Percentiles rank a stretch among this genome's conserved stretches.
These are phyloP conservation scores for Immersiella caudata DNA, from an alignment of 495 filamentous ascomycete species.

Conservation along the genomic window DNA sequence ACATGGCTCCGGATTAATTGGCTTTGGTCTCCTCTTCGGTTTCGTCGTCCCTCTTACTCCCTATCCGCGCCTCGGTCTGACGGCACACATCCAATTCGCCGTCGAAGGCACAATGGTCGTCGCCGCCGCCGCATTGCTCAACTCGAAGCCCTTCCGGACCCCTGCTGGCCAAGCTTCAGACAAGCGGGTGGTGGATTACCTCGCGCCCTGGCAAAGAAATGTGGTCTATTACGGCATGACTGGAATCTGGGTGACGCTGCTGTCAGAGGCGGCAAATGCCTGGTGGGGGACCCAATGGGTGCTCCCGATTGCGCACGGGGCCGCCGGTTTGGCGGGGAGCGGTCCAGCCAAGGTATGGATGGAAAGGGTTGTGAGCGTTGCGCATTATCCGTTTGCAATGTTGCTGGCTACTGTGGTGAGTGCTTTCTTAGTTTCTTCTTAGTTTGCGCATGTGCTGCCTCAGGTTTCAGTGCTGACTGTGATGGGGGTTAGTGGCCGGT, in stretches of 20 bases:
- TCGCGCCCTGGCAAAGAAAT: constrained; percentile 10
- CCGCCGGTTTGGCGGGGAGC: constrained; percentile 13
- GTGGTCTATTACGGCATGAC: constrained; percentile 18
- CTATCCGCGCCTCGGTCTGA: constrained; percentile 24
- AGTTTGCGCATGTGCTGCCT: too few relatives aligned
- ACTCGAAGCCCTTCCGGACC: constrained; percentile 16
- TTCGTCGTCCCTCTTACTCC: constrained; percentile 22
- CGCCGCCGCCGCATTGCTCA: constrained; percentile 20
- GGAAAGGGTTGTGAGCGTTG: constrained; percentile 16
- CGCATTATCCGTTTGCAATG: constrained; percentile 22
- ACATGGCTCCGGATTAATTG: constrained; percentile 23
- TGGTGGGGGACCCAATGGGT: constrained; percentile 27
- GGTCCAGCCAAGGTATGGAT: constrained; percentile 22
- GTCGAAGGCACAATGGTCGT: constrained; percentile 25
- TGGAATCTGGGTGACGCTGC: constrained; percentile 24
- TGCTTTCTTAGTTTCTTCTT: too few relatives aligned
- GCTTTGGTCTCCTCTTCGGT: constrained; percentile 23
- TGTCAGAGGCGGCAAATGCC: constrained; percentile 22
- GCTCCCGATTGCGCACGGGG: constrained; percentile 22
- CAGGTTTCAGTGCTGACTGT: neutral
- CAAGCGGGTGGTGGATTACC: constrained; percentile 12
- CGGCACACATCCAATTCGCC: constrained; percentile 28
- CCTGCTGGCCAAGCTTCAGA: too few relatives aligned
- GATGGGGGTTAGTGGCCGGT: constrained; percentile 9
- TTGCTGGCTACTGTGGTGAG: constrained; percentile 20